These are phyloP conservation scores for Neonectria coccinea DNA, from an alignment of 2,329 filamentous ascomycete species.

Conservation along the genomic window DNA sequence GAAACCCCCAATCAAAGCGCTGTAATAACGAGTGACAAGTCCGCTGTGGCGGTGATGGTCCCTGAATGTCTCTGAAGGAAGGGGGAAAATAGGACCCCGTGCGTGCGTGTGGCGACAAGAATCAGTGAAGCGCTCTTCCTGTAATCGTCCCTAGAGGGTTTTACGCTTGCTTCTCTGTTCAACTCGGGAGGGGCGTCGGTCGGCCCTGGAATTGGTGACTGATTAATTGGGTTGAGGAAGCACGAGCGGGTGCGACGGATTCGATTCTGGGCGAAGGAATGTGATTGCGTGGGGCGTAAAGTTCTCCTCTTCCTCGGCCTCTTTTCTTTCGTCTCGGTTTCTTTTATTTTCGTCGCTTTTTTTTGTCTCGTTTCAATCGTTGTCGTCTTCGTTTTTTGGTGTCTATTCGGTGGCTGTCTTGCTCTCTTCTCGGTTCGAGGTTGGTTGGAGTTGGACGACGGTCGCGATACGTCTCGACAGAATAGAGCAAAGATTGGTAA, in stretches of 20 bases:
- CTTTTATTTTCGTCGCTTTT: slow-evolving; percentile 23
- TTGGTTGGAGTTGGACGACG: slow-evolving; percentile 11
- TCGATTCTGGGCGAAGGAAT: slow-evolving; percentile 23
- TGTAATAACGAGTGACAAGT: background rate
- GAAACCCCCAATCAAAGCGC: slow-evolving; percentile 18
- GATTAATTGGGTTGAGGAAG: slow-evolving; percentile 25
- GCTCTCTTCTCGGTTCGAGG: slow-evolving; percentile 21
- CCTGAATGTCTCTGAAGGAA: slow-evolving; percentile 24
- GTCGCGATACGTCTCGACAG: slow-evolving; percentile 13
- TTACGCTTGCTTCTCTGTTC: slow-evolving; percentile 17
- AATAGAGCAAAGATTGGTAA: slow-evolving; percentile 9
- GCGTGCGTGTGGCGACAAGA: slow-evolving; percentile 8
- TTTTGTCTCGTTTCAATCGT: slow-evolving; percentile 30
- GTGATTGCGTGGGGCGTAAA: slow-evolving; percentile 24
- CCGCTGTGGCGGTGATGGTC: slow-evolving; percentile 4
- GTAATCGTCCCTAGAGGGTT: background rate
- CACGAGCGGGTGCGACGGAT: slow-evolving; percentile 20
- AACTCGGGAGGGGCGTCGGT: slow-evolving; percentile 24
- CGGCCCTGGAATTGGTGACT: slow-evolving; percentile 29
- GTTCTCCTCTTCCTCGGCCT: slow-evolving; percentile 15
- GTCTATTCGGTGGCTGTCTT: slow-evolving; percentile 11
- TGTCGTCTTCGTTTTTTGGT: slow-evolving; percentile 31
- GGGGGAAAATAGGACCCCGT: slow-evolving; percentile 7
- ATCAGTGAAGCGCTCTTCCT: slow-evolving; percentile 14
- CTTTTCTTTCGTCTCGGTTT: slow-evolving; percentile 19